phyloP scores from a whole-genome alignment of 2,329 filamentous ascomycete species.

The Alternaria longipes region DNA sequence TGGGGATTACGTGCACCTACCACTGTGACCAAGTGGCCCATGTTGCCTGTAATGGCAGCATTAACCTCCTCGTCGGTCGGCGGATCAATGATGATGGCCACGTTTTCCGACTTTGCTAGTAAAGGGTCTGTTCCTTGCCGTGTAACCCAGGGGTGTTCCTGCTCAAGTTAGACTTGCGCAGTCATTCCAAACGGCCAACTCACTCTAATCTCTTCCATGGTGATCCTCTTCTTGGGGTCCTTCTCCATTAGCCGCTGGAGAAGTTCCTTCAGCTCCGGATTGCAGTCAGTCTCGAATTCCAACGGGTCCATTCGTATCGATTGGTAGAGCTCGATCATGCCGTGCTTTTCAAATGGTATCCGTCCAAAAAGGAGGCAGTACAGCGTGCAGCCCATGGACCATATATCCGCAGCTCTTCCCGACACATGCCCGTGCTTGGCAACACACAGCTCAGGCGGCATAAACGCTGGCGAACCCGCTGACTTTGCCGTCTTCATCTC shows the following conservation, averaged over 20 bases:
- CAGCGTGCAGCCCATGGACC: constrained; percentile 97
- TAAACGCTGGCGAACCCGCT: constrained; percentile 91
- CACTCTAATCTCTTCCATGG: constrained; percentile 83
- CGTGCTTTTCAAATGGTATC: constrained; percentile 83
- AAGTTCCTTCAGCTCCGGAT: constrained; percentile 76
- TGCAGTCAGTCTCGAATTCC: constrained; percentile 69
- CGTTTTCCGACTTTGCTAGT: constrained; percentile 85
- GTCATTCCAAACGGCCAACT: constrained; percentile 40
- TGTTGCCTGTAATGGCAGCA: constrained; percentile 87
- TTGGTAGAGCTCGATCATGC: constrained; percentile 87
- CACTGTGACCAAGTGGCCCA: constrained; percentile 85
- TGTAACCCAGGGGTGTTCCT: constrained; percentile 96
- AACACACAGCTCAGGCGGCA: constrained; percentile 91
- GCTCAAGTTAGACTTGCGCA: constrained; percentile 21
- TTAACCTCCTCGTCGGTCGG: constrained; percentile 92
- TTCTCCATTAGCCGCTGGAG: constrained; percentile 82
- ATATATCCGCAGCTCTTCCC: constrained; percentile 91
- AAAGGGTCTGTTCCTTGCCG: constrained; percentile 79
- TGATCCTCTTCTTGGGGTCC: constrained; percentile 82
- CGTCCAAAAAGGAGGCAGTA: constrained; percentile 90
- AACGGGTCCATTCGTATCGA: constrained; percentile 79
- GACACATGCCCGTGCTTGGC: constrained; percentile 86
- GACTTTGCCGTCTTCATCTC: constrained; percentile 94
- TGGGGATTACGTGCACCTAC: constrained; percentile 56
- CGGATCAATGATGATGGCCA: constrained; percentile 77